Conservation (phyloP, 1,284 basidiomycete genomes). For the Fistulinella cinereoalba region DNA sequence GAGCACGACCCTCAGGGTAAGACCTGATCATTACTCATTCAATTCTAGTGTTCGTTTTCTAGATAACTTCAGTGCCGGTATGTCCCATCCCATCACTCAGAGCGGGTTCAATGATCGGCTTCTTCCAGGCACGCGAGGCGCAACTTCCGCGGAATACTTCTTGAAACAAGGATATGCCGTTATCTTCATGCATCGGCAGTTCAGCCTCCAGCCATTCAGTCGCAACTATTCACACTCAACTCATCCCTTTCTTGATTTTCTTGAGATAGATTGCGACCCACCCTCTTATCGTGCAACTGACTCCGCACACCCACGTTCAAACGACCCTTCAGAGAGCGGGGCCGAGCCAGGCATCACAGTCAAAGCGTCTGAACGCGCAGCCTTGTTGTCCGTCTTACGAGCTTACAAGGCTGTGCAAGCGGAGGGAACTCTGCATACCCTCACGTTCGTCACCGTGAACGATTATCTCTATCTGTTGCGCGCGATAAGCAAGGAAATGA, state of each 20-base stretch:
- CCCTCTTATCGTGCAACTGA: conserved; percentile 20
- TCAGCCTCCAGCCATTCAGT: conserved; percentile 95
- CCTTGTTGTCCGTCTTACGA: conserved; percentile 73
- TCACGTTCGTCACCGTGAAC: conserved; percentile 93
- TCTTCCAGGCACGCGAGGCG: conserved; percentile 82
- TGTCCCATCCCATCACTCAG: conserved; percentile 23
- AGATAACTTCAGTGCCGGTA: conserved; percentile 97
- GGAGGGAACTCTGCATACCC: conserved; percentile 73
- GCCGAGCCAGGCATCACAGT: conserved; percentile 58
- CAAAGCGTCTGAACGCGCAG: conserved; percentile 55
- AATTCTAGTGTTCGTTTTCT: conserved; percentile 85
- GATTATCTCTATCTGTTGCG: conserved; percentile 94
- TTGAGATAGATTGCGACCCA: conserved; percentile 62
- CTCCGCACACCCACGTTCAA: conserved; percentile 17
- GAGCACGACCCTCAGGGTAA: conserved; percentile 40
- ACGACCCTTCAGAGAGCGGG: conserved; percentile 16
- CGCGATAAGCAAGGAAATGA: conserved; percentile 74
- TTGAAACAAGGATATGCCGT: conserved; percentile 92
- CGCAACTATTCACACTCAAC: conserved; percentile 97
- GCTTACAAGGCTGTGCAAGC: conserved; percentile 81
- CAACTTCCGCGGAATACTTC: conserved; percentile 98
- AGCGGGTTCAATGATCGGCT: neutral
- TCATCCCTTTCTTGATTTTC: conserved; percentile 95
- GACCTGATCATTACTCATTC: conserved; percentile 24
- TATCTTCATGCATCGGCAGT: conserved; percentile 97